Percentiles rank a stretch among this genome's conserved stretches.
These are phyloP conservation scores for Orbilia quercus DNA, from an alignment of 2,329 filamentous ascomycete species.

Conservation along the genomic window DNA sequence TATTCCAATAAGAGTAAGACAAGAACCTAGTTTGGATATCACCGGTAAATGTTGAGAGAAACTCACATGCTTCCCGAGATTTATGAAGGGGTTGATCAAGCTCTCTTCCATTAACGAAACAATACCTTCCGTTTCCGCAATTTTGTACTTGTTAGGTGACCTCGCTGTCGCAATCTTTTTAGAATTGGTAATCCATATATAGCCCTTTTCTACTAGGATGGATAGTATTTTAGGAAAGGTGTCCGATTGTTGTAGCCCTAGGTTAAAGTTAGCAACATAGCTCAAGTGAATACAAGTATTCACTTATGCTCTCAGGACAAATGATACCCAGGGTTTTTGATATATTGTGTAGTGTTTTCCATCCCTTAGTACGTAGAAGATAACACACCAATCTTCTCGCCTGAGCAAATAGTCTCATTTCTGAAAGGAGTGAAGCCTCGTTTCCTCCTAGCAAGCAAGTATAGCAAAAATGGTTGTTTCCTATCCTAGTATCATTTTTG, in stretches of 20 bases:
- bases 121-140: conserved; percentile 50
- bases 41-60: background rate
- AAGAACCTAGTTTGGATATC: too few species aligned
- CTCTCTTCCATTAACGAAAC: conserved; percentile 47
- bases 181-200: conserved; percentile 33
- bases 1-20: too few species aligned
- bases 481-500: conserved; percentile 57
- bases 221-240: conserved; percentile 47
- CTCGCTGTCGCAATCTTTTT: conserved; percentile 42
- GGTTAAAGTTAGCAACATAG: background rate
- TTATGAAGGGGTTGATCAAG: conserved; percentile 57
- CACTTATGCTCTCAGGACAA: conserved; percentile 14
- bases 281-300: background rate
- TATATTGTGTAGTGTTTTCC: conserved; percentile 54
- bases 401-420: conserved; percentile 58
- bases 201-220: conserved; percentile 56
- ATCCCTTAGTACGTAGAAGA: conserved; percentile 37
- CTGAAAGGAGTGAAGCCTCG: conserved; percentile 56
- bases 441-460: conserved; percentile 58
- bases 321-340: conserved; percentile 55
- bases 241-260: conserved; percentile 1
- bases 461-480: conserved; percentile 59
- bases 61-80: conserved; percentile 59
- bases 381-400: conserved; percentile 57
- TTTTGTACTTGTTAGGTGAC: conserved; percentile 51